Evolutionary conservation across 306 rosid genomes (phyloP).

Genomic region (Quillaja saponaria): DNA sequence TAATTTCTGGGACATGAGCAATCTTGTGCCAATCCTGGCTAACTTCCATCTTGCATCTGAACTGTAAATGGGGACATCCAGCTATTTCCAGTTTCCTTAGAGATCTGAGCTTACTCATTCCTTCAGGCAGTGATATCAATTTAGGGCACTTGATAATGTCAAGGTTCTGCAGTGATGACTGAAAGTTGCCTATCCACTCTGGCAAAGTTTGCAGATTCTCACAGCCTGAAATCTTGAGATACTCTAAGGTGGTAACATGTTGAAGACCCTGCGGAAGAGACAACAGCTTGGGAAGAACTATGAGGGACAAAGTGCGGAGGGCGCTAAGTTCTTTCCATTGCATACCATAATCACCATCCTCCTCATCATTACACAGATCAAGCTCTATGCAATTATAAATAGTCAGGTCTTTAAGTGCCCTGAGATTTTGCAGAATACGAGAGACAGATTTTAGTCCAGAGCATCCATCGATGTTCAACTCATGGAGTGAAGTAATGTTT

Average conservation of each 20-base stretch:
- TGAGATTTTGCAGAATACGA: slow-evolving; percentile 2
- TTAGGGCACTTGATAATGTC: neutral
- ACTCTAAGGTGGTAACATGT: too few species aligned
- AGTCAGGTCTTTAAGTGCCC: neutral
- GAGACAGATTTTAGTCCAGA: neutral
- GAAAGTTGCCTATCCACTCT: neutral
- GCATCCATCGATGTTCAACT: too few species aligned
- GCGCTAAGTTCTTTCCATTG: neutral
- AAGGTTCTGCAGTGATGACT: neutral
- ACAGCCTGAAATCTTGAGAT: rapidly evolving
- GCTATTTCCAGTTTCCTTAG: rapidly evolving
- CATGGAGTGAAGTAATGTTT: too few species aligned
- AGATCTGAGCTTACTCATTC: neutral
- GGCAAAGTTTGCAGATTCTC: neutral
- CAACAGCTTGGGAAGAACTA: neutral
- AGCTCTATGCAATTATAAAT: rapidly evolving
- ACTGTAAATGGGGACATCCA: neutral
- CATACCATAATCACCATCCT: slow-evolving; percentile 14
- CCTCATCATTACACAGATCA: slow-evolving; percentile 9
- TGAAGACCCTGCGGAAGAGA: slow-evolving; percentile 6
- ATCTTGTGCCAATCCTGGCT: neutral
- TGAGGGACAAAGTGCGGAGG: neutral
- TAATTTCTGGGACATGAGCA: neutral
- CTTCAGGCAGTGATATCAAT: neutral
- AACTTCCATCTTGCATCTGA: slow-evolving; percentile 1